Base-by-base conservation (phyloP, 345 rosid species). In the Arabidopsis suecica region DNA sequence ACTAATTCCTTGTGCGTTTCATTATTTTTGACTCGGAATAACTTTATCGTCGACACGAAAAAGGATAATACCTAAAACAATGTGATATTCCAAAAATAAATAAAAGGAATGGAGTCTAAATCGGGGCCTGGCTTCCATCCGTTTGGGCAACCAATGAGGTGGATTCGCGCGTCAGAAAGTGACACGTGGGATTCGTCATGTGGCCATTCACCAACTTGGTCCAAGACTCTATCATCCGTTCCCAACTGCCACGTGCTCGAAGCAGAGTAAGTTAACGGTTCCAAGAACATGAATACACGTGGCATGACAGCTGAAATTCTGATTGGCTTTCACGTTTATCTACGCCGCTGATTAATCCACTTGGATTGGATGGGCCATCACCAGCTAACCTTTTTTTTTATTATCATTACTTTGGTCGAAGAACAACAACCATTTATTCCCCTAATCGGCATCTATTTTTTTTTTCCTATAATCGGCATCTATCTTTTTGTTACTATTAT, bases 301-400 rank as follows among this genome's bases (percentile, higher is more conserved):
- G 73, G 74, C 65, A 53, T 11, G 33, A 60, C 77, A 78, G 77
- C 69, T 78, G 77, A 69, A 67, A 14, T 0, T 10, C 50, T 71
- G 63, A 65, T 78, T 78, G 69, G 65, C 81, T 72, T 78, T 78
- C n/a, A 72, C 69, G 77, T 66, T 58, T 56, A 65, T 71, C 67
- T 62, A 23, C 64, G 74, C 71, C 80, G 76, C 60, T 71, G 80
- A 77, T 77, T 56, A 62, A 62, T 70, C 71, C 75, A 28, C 32
- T 28, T 28, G 32, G 32, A 28, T 28, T 28, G 32, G 32, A 28
- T 28, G 32, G 32, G 32, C 32, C 32, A 28, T 28, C 32, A 28
- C 32, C 32, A 34, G 6, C 37, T 5, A 34, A 34, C 32, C 37
- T 34, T 34, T 34, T 0, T 34, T 1, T 34, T 34, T 33, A 33